Evolutionary conservation across 345 rosid species (phyloP), one percentile per base, ranked within the genome.

Genomic region (Microcos paniculata): DNA sequence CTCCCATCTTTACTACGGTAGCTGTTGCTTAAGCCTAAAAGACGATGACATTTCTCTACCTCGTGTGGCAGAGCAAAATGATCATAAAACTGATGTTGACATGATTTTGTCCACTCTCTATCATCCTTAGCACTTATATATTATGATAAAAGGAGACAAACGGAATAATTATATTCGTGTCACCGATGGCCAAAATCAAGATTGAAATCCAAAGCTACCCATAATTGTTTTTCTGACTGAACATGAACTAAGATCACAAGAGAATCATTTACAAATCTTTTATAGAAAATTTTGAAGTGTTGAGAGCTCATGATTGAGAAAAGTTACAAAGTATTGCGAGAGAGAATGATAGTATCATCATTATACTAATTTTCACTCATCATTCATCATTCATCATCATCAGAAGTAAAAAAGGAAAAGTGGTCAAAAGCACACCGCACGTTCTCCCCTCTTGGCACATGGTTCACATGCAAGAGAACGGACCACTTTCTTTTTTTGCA

Each of bases 31-130:
- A 15, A 48, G 38, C 56, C 21, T 67, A 23, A 46, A 16, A 48
- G 21, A 33, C 55, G 2, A 69, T 49, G 59, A 69, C 72, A 49
- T 49, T 0, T 69, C 13, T 11, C 58, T 19, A 69, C 72, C 71
- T 46, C 56, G 38, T 46, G 21, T 23, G 21, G 35, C 35, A 8
- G 33, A 7, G 35, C 14, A 45, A 45, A 45, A 45, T 15, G 8
- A 26, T 66, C 52, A 45, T 24, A 64, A 30, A 35, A 64, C 43
- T 26, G 71, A 67, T 26, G 38, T 67, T 67, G 71, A 67, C 71
- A 66, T 66, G 7, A 63, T 35, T 10, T 56, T 56, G 61, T 24
- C 61, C 30, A 23, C 62, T 13, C 12, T 13, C 7, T 19, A 4
- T 48, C 4, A n/a, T n/a, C n/a, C n/a, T n/a, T n/a, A n/a, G n/a